Base-by-base conservation (phyloP, 208 protist genomes). In the Wallacemonas sp. region DNA sequence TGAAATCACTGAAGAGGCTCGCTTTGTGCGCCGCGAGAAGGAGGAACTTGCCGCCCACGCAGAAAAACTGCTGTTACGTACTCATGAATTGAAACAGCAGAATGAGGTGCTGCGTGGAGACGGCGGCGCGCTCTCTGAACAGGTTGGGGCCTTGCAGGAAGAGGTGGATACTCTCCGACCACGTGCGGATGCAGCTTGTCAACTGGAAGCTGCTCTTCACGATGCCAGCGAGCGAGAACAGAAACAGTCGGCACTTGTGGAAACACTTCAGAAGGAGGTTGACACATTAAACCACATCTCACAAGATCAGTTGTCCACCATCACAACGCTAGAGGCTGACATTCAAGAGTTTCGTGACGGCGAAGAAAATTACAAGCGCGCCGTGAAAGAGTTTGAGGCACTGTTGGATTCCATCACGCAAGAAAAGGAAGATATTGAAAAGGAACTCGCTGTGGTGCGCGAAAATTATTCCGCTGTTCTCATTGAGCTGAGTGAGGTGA, bases 401-500 rank as follows among this genome's bases (percentile, higher is more conserved):
- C 65, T 80, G 21, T 12, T 59, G 0, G 55, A 63, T 2, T 42
- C 30, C 39, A 1, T 72, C 39, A 45, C 24, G 1, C 55, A 71
- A 39, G 59, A 63, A 38, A 80, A 84, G 41, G 79, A 87, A 26
- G 78, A 79, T 21, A 33, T 84, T 2, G 59, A 83, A 21, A 68
- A 75, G 26, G 79, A 91, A 67, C 75, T 88, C 36, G 61, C 19
- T 1, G 64, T 75, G 12, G 53, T 90, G 17, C 84, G 88, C 27
- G 84, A 91, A 30, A 84, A 72, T 51, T 93, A 90, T 41, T 83
- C 81, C 2, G 68, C 70, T 24, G 26, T 84, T 31, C 72, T 93
- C 2, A 45, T 82, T 19, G 87, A 93, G 27, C 60, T 79, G 19
- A 82, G 79, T 33, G 80, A 93, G 31, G 15, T 61, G 65, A 87